phyloP scores from a whole-genome alignment of 176 grass and related monocot genomes.

The Cenchrus purpureus region DNA sequence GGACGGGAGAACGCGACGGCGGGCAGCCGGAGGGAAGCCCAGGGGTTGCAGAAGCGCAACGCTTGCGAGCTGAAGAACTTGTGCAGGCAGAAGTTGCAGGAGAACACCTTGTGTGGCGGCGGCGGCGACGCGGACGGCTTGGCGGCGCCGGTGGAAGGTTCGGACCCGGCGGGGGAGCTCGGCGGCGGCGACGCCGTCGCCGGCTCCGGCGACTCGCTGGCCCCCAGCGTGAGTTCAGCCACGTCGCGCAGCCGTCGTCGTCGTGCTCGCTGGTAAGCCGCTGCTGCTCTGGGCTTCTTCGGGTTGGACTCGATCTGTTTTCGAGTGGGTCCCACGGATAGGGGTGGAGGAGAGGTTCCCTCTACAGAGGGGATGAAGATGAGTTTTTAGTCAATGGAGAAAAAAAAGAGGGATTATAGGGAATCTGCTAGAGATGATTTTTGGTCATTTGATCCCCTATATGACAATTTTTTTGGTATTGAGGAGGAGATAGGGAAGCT shows the following conservation, averaged over 20 bases:
- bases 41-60: background rate
- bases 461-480: too few species aligned
- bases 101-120: constrained; percentile 79
- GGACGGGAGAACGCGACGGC: too few species aligned
- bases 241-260: constrained; percentile 41
- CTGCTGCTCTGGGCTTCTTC: constrained; percentile 38
- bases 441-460: too few species aligned
- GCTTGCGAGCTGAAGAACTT: constrained; percentile 95
- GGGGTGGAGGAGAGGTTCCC: too few species aligned
- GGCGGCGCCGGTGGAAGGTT: constrained; percentile 13
- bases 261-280: constrained; percentile 47
- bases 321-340: too few species aligned
- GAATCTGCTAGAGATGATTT: too few species aligned
- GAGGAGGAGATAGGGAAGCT: too few species aligned
- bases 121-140: constrained; percentile 19
- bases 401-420: too few species aligned
- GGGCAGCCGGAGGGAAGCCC: too few species aligned
- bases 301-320: too few species aligned
- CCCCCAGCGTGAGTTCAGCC: constrained; percentile 67
- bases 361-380: too few species aligned
- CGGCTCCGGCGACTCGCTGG: constrained; percentile 18
- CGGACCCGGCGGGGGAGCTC: constrained; percentile 43
- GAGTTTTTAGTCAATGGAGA: too few species aligned
- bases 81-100: constrained; percentile 87
- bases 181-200: background rate